These are phyloP conservation scores for Leccinum variabile DNA, from an alignment of 1,284 basidiomycete species.

Conservation along the genomic window DNA sequence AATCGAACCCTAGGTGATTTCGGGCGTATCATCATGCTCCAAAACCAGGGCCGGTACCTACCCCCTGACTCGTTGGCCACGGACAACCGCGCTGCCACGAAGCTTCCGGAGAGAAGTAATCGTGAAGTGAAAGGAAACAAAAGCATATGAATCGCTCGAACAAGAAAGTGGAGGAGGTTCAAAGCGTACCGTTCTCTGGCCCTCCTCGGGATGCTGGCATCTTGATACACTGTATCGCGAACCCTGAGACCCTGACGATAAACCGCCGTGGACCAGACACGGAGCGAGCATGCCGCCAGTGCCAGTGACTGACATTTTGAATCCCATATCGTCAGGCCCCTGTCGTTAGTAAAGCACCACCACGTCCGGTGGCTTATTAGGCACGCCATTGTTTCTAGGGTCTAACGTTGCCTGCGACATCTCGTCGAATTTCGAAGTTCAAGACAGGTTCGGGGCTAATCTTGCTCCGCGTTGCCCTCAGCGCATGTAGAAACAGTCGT, in stretches of 20 bases:
- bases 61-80: not conserved
- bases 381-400: not conserved
- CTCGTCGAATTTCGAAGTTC: not conserved
- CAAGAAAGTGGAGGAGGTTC: not conserved
- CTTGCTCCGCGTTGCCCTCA: too few species aligned
- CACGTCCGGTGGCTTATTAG: not conserved
- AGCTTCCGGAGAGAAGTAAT: not conserved
- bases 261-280: not conserved
- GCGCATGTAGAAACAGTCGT: too few species aligned
- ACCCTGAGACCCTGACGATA: not conserved
- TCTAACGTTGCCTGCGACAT: not conserved
- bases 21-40: too few species aligned
- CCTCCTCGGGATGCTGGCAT: not conserved
- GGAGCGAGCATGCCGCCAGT: constrained; percentile 26
- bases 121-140: not conserved
- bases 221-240: not conserved
- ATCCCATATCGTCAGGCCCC: constrained; percentile 9
- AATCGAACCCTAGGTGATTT: not conserved
- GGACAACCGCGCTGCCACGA: not conserved
- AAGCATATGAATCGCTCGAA: not conserved
- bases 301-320: not conserved
- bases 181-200: constrained; percentile 17
- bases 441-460: too few species aligned
- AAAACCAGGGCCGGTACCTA: too few species aligned
- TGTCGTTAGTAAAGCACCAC: constrained; percentile 26